Percentiles rank a stretch among this genome's conserved stretches.
phyloP scores from a whole-genome alignment of 495 filamentous ascomycete species.

The Penicillium atrosanguineum region DNA sequence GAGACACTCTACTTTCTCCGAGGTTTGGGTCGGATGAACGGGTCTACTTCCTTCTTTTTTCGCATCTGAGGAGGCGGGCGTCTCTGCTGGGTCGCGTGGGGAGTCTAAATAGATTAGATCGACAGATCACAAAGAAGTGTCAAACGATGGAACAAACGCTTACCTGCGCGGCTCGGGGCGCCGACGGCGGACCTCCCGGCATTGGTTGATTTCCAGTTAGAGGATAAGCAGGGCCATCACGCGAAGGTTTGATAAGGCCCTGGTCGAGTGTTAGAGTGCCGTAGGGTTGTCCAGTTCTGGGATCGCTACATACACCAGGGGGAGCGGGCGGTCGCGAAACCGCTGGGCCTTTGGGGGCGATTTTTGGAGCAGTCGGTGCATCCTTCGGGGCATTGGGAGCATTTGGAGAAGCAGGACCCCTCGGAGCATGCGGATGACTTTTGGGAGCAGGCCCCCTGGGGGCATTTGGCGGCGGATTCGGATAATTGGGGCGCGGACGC shows the following conservation, averaged over 20 bases:
- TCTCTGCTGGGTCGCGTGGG: conserved; percentile 9
- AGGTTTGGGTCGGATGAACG: conserved; percentile 52
- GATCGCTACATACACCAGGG: conserved; percentile 27
- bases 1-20: conserved; percentile 24
- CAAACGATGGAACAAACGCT: conserved; percentile 3
- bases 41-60: conserved; percentile 49
- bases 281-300: background rate
- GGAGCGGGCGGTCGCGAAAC: conserved; percentile 15
- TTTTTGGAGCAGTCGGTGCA: background rate
- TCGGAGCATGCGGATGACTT: no score
- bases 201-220: conserved; percentile 11
- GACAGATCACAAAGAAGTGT: conserved; percentile 8
- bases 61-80: conserved; percentile 39
- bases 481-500: conserved; percentile 24
- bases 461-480: conserved; percentile 19
- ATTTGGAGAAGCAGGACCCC: no score
- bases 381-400: background rate
- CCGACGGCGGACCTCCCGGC: conserved; percentile 9
- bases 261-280: conserved; percentile 8
- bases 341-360: background rate
- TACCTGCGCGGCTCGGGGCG: conserved; percentile 21
- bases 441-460: conserved; percentile 10
- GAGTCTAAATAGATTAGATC: conserved; percentile 11
- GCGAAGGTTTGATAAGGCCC: conserved; percentile 41
- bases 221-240: conserved; percentile 34